Base-by-base conservation (phyloP, 768 basidiomycete genomes). In the Phanerochaete carnosa region DNA sequence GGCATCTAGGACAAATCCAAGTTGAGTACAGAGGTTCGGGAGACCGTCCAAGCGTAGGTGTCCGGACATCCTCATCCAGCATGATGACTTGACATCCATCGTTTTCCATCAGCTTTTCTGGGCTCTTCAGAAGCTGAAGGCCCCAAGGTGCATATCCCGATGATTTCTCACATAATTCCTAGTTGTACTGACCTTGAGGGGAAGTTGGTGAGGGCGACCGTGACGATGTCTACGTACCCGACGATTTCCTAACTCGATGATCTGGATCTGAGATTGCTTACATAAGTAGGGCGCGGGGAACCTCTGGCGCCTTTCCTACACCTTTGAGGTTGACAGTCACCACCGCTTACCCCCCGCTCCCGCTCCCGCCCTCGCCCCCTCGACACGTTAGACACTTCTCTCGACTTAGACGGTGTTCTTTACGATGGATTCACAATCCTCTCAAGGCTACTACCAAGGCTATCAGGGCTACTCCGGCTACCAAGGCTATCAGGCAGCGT, bases 1-100 rank as follows among this genome's bases (percentile, higher is more conserved):
- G 95, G 96, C 96, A 94, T 92, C 82, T 83, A 19, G 43, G 32
- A 37, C n/a, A 58, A 30, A 45, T 33, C 12, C 12, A 16, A 33
- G 51, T 55, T 30, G 59, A 45, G 35, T n/a, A 15, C 53, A 55
- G 7, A 12, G 19, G 23, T 62, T 52, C 25, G 2, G 23, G 37
- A 52, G 43, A 43, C 7, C 13, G 54, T 55, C 54, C 23, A 26
- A 52, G 51, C 51, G 59, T 52, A 61, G 57, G 61, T 49, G 43
- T 49, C 60, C 15, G 37, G 28, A 37, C n/a, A 53, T 26, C 54
- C 55, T 63, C 74, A 77, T 78, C 76, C 67, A 50, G 33, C 45
- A 43, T 47, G 16, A 57, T 33, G n/a, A 33, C 51, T 26, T 39
- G 23, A 59, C 72, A 77, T 77, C 76, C 75, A 76, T 62, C 70